Percentiles rank a stretch among this genome's conserved stretches.
Conservation (phyloP, 2,329 filamentous ascomycete genomes). For the Fusarium coicis region DNA sequence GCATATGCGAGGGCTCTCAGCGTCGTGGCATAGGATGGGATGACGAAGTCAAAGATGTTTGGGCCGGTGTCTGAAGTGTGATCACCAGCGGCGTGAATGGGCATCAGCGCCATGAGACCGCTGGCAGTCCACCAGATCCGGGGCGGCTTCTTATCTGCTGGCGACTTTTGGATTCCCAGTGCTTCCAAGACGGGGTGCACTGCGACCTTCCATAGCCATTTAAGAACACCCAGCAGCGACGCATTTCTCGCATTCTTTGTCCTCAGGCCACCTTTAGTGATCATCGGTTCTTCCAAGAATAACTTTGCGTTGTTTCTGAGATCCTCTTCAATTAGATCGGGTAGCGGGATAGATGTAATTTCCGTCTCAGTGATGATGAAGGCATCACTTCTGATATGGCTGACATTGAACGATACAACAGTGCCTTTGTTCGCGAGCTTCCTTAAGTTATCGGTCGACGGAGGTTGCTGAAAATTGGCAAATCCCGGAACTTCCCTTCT, state of each 20-base stretch:
- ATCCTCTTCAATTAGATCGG: fast-evolving
- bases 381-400: neutral
- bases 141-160: fast-evolving
- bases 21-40: fast-evolving
- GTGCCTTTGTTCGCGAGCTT: neutral
- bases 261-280: fast-evolving
- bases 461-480: neutral
- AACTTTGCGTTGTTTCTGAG: fast-evolving
- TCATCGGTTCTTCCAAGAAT: fast-evolving
- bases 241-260: fast-evolving
- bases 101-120: neutral
- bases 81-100: neutral
- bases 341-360: fast-evolving
- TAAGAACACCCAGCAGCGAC: fast-evolving
- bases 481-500: neutral
- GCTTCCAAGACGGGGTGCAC: fast-evolving
- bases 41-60: fast-evolving
- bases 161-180: fast-evolving
- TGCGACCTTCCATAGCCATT: neutral
- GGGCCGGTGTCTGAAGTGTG: fast-evolving
- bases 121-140: neutral
- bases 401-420: neutral
- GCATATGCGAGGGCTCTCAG: neutral
- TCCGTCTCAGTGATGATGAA: fast-evolving
- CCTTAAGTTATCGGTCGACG: fast-evolving